Percentiles rank a stretch among this genome's conserved stretches.
Conservation (phyloP, 129 eudicot genomes). For the Pseudognaphalium luteoalbum region DNA sequence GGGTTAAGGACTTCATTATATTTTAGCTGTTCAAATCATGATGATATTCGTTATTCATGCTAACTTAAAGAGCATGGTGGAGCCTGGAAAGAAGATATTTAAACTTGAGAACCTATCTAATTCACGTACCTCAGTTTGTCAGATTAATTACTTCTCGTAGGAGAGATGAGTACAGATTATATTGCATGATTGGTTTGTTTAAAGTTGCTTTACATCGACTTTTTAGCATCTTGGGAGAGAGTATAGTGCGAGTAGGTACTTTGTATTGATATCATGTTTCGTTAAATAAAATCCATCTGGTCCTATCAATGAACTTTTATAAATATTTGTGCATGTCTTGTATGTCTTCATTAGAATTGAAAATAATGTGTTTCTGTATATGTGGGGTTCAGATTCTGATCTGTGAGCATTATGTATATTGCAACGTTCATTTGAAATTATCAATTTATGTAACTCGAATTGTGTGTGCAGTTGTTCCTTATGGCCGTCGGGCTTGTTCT, state of each 20-base stretch:
- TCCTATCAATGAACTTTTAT: slow-evolving; percentile 12
- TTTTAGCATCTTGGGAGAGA: background rate
- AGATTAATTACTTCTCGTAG: background rate
- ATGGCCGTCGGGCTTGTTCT: slow-evolving; percentile 93
- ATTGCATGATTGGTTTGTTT: background rate
- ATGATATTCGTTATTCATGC: too few species aligned
- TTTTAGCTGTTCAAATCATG: too few species aligned
- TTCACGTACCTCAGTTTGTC: background rate
- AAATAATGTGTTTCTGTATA: background rate
- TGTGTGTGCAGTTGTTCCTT: slow-evolving; percentile 68
- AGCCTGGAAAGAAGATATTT: too few species aligned
- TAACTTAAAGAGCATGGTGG: too few species aligned
- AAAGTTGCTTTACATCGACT: background rate
- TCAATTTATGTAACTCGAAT: slow-evolving; percentile 1
- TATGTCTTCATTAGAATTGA: background rate
- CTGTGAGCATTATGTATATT: background rate
- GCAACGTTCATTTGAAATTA: slow-evolving; percentile 6
- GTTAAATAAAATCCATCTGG: background rate
- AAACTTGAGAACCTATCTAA: background rate
- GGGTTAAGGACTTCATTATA: too few species aligned
- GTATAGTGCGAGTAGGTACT: background rate
- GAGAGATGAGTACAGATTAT: background rate
- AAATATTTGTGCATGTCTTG: background rate
- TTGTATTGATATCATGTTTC: background rate
- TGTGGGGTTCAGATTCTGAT: background rate